A percentile compares a stretch with the other conserved stretches of the same genome.
These are phyloP conservation scores for Colletotrichum shisoi DNA, from an alignment of 2,329 filamentous ascomycete genomes.

Conservation along the genomic window DNA sequence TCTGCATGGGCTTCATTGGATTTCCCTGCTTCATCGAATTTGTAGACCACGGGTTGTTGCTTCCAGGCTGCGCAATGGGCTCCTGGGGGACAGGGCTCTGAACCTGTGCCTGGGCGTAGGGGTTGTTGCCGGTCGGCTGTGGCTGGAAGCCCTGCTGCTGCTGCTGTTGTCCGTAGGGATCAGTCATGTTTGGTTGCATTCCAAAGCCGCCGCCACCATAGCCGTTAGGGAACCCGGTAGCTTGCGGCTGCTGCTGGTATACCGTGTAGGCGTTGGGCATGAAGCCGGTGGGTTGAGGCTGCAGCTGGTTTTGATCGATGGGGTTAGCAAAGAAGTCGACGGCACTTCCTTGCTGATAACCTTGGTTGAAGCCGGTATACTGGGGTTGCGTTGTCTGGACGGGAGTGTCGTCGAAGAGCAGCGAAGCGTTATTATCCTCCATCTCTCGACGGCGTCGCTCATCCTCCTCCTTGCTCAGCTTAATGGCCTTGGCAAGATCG, in stretches of 20 bases:
- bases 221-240: conserved; percentile 67
- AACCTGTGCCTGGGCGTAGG: conserved; percentile 56
- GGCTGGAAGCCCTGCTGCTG: conserved; percentile 60
- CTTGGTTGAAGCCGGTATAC: conserved; percentile 91
- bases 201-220: conserved; percentile 71
- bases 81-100: conserved; percentile 61
- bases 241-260: conserved; percentile 51
- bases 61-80: conserved; percentile 75
- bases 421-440: conserved; percentile 82
- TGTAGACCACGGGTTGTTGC: conserved; percentile 92
- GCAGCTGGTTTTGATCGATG: conserved; percentile 77
- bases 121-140: conserved; percentile 64
- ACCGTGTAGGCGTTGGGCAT: conserved; percentile 65
- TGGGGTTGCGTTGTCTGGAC: conserved; percentile 66
- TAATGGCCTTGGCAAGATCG: conserved; percentile 92
- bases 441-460: conserved; percentile 86
- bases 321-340: conserved; percentile 99
- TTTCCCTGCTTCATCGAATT: conserved; percentile 64
- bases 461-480: conserved; percentile 93
- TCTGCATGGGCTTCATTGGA: conserved; percentile 80
- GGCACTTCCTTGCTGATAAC: conserved; percentile 94
- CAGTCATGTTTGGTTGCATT: conserved; percentile 70
- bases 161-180: conserved; percentile 71
- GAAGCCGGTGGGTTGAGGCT: conserved; percentile 82
- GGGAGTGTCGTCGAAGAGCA: conserved; percentile 86